phyloP scores from a whole-genome alignment of 257 asterid species.

The Verbena officinalis region DNA sequence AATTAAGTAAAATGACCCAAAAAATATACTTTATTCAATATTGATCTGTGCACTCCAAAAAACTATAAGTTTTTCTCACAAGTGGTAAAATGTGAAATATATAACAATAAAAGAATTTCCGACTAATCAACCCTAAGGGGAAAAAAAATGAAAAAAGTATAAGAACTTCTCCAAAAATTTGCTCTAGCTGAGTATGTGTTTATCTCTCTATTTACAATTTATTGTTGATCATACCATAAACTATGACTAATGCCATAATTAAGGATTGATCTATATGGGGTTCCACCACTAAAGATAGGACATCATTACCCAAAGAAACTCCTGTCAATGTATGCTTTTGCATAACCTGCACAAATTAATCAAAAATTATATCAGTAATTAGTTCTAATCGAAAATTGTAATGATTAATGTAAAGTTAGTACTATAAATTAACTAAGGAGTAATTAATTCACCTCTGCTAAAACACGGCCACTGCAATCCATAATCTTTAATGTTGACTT shows the following conservation, averaged over 20 bases:
- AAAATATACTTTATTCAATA: background rate
- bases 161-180: background rate
- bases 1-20: background rate
- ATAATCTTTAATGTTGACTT: conserved; percentile 40
- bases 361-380: background rate
- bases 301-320: conserved; percentile 62
- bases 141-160: background rate
- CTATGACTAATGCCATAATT: conserved; percentile 61
- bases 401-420: too few species aligned
- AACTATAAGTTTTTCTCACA: background rate
- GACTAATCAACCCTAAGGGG: background rate
- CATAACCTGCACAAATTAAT: conserved; percentile 42
- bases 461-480: conserved; percentile 30
- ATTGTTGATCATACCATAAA: conserved; percentile 52
- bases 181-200: background rate
- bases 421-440: too few species aligned
- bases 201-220: conserved; percentile 32
- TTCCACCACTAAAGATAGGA: conserved; percentile 56
- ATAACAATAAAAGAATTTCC: background rate
- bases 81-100: background rate
- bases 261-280: conserved; percentile 55
- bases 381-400: background rate
- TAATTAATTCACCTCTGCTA: conserved; percentile 48
- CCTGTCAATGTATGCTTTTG: conserved; percentile 54
- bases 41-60: background rate